phyloP scores from a whole-genome alignment of 306 rosid species.

The Purshia tridentata region DNA sequence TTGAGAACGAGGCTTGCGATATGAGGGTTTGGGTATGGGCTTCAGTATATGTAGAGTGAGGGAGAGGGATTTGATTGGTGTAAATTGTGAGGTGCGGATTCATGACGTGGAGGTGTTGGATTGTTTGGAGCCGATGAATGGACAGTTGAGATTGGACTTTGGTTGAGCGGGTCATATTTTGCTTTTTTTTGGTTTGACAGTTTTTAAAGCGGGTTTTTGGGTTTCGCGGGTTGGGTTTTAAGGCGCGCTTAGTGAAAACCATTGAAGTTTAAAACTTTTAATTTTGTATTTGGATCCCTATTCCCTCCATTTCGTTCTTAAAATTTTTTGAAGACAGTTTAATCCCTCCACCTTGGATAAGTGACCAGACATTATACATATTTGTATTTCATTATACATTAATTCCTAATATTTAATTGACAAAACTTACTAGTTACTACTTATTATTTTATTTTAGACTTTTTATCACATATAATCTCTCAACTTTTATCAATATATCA shows the following conservation, averaged over 20 bases:
- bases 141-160: conserved; percentile 26
- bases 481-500: too few relatives aligned
- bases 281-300: neutral
- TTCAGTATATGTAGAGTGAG: conserved; percentile 6
- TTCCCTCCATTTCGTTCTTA: too few relatives aligned
- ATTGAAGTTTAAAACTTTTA: neutral
- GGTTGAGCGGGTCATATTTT: neutral
- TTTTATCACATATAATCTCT: too few relatives aligned
- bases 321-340: too few relatives aligned
- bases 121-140: neutral
- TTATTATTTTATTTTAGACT: too few relatives aligned
- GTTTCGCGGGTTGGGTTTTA: conserved; percentile 7
- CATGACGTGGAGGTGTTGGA: conserved; percentile 25
- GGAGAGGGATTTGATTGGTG: conserved; percentile 27
- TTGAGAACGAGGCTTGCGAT: neutral
- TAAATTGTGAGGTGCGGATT: conserved; percentile 15
- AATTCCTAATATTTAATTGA: too few relatives aligned
- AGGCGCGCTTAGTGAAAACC: conserved; percentile 13
- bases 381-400: too few relatives aligned
- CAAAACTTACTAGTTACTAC: too few relatives aligned
- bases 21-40: neutral
- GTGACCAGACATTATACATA: too few relatives aligned
- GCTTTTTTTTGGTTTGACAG: neutral
- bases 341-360: too few relatives aligned
- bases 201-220: neutral